These are phyloP conservation scores for Epichloe uncinata DNA, from an alignment of 2,329 filamentous ascomycete species.

Conservation along the genomic window DNA sequence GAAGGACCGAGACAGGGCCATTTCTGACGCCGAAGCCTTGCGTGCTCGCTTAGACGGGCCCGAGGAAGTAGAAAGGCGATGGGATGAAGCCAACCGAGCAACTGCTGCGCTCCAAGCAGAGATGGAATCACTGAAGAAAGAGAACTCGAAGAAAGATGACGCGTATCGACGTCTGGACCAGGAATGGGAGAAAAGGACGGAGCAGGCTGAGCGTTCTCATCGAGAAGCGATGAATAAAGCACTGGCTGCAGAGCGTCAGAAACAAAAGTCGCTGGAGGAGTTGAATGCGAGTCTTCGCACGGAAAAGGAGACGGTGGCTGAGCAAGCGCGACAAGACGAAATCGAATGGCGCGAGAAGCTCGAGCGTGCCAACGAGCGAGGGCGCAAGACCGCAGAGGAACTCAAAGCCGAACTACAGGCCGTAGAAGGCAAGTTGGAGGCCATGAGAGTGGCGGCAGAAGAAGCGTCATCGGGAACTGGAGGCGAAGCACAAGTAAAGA, in stretches of 20 bases:
- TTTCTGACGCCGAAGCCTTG: slow-evolving; percentile 33
- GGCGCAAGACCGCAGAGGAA: slow-evolving; percentile 57
- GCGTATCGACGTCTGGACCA: slow-evolving; percentile 55
- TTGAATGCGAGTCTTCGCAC: slow-evolving; percentile 52
- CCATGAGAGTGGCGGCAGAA: slow-evolving; percentile 72
- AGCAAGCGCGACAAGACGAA: slow-evolving; percentile 57
- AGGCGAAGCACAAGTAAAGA: slow-evolving; percentile 75
- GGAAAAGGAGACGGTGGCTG: slow-evolving; percentile 63
- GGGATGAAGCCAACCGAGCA: slow-evolving; percentile 36
- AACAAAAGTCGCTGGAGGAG: slow-evolving; percentile 41
- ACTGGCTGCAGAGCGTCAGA: slow-evolving; percentile 51
- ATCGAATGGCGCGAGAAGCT: slow-evolving; percentile 60
- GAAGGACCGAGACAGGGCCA: slow-evolving; percentile 44
- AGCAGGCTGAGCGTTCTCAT: slow-evolving; percentile 51
- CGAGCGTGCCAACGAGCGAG: slow-evolving; percentile 57
- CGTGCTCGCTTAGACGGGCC: slow-evolving; percentile 35
- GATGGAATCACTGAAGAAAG: slow-evolving; percentile 31
- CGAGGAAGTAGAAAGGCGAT: slow-evolving; percentile 41
- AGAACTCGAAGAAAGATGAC: slow-evolving; percentile 43
- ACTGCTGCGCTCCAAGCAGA: slow-evolving; percentile 34
- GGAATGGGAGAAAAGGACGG: slow-evolving; percentile 54
- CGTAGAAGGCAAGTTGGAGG: slow-evolving; percentile 81
- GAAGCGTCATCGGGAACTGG: slow-evolving; percentile 73
- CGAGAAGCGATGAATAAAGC: slow-evolving; percentile 53
- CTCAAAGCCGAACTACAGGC: slow-evolving; percentile 63